Conservation (phyloP, 257 asterid genomes). For the Scutellaria minor region DNA sequence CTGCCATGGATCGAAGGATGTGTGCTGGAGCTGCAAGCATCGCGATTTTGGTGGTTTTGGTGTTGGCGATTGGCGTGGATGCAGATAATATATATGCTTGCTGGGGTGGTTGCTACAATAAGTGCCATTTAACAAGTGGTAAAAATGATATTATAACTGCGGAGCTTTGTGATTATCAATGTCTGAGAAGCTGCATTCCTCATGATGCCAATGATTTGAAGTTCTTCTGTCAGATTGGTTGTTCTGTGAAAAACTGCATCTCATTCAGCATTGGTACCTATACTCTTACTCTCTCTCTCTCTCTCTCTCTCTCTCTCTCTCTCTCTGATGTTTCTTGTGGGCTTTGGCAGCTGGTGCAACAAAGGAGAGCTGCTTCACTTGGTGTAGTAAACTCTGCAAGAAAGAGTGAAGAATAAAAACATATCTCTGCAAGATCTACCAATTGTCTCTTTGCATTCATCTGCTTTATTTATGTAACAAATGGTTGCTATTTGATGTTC, state of each 20-base stretch:
- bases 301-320: slow-evolving; percentile 4
- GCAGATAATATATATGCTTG: slow-evolving; percentile 14
- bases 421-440: not conserved
- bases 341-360: slow-evolving; percentile 46
- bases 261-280: not conserved
- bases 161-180: slow-evolving; percentile 23
- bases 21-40: not conserved
- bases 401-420: not conserved
- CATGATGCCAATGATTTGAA: slow-evolving; percentile 7
- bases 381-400: slow-evolving; percentile 35
- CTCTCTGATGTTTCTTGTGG: not conserved
- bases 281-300: not conserved
- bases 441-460: not conserved
- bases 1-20: not conserved
- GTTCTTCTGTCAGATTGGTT: slow-evolving; percentile 28
- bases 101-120: slow-evolving; percentile 36
- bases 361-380: slow-evolving; percentile 35
- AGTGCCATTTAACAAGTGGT: not conserved
- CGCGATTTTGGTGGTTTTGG: not conserved
- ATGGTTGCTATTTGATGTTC: slow-evolving; percentile 21
- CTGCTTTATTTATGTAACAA: slow-evolving; percentile 22
- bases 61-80: slow-evolving; percentile 8
- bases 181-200: slow-evolving; percentile 24
- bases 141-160: not conserved
- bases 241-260: slow-evolving; percentile 34